phyloP scores from a whole-genome alignment of 495 filamentous ascomycete genomes.

The Amphirosellinia nigrospora region DNA sequence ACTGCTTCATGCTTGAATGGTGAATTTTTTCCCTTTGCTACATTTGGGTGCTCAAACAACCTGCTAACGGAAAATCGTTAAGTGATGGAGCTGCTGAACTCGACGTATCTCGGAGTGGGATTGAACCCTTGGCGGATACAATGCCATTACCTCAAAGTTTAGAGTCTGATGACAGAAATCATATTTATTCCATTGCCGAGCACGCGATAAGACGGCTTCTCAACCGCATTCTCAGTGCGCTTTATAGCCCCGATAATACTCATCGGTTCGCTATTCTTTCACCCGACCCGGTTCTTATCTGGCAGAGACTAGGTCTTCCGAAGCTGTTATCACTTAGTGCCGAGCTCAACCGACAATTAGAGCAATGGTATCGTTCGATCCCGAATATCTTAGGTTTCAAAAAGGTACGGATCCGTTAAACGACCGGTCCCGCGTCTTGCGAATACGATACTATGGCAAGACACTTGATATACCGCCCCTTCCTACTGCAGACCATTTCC shows the following conservation, averaged over 20 bases:
- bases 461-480: constrained; percentile 46
- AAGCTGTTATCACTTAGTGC: constrained; percentile 40
- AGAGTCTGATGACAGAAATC: constrained; percentile 42
- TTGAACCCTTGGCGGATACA: constrained; percentile 43
- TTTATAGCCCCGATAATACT: constrained; percentile 40
- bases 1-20: constrained; percentile 48
- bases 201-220: constrained; percentile 45
- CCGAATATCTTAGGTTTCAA: constrained; percentile 39
- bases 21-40: constrained; percentile 8
- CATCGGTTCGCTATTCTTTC: constrained; percentile 30
- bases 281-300: constrained; percentile 35
- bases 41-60: neutral
- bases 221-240: constrained; percentile 47
- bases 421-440: constrained; percentile 40
- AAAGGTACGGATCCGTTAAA: constrained; percentile 36
- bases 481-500: constrained; percentile 39
- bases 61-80: constrained; percentile 15
- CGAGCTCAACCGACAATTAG: constrained; percentile 45
- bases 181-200: constrained; percentile 45
- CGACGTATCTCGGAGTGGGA: constrained; percentile 42
- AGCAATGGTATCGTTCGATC: constrained; percentile 49
- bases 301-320: constrained; percentile 38
- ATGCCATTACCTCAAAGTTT: constrained; percentile 43
- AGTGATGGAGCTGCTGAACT: constrained; percentile 46
- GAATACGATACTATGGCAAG: constrained; percentile 45